A percentile compares a stretch with the other conserved stretches of the same genome.
Conservation (phyloP, 352 stramenopile species). For the Globisporangium iwayamae region DNA sequence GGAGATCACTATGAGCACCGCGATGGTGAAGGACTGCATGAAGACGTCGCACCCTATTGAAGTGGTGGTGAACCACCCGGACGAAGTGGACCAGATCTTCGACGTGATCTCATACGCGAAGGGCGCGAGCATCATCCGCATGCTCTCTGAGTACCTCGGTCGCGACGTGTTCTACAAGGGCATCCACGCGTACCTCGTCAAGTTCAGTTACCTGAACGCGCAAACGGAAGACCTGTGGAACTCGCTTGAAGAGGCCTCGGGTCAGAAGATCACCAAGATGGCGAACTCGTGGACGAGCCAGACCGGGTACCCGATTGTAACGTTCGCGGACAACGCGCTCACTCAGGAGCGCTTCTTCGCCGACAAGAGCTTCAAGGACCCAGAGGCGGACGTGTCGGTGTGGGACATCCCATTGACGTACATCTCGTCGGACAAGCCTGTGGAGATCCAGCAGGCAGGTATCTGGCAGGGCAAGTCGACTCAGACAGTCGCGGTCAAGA, state of each 20-base stretch:
- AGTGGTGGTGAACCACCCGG: conserved; percentile 90
- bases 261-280: conserved; percentile 89
- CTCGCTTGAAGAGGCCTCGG: conserved; percentile 88
- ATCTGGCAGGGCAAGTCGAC: conserved; percentile 46
- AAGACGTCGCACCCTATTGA: conserved; percentile 93
- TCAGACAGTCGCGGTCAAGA: background rate
- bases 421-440: conserved; percentile 37
- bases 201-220: conserved; percentile 93
- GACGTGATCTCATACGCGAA: conserved; percentile 98
- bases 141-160: conserved; percentile 76
- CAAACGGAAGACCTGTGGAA: conserved; percentile 95
- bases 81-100: conserved; percentile 98
- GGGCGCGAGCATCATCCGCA: conserved; percentile 75
- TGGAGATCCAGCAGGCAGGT: conserved; percentile 46
- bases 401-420: conserved; percentile 90
- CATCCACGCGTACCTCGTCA: conserved; percentile 92
- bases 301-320: conserved; percentile 92
- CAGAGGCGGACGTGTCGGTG: conserved; percentile 33
- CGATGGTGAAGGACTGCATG: conserved; percentile 92
- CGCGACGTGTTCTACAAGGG: conserved; percentile 77
- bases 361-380: conserved; percentile 74
- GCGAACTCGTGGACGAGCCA: conserved; percentile 93
- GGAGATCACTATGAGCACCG: conserved; percentile 67
- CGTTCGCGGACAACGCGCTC: conserved; percentile 64
- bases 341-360: conserved; percentile 93